These are phyloP conservation scores for Arthroderma uncinatum DNA, from an alignment of 2,329 filamentous ascomycete species.

Conservation along the genomic window DNA sequence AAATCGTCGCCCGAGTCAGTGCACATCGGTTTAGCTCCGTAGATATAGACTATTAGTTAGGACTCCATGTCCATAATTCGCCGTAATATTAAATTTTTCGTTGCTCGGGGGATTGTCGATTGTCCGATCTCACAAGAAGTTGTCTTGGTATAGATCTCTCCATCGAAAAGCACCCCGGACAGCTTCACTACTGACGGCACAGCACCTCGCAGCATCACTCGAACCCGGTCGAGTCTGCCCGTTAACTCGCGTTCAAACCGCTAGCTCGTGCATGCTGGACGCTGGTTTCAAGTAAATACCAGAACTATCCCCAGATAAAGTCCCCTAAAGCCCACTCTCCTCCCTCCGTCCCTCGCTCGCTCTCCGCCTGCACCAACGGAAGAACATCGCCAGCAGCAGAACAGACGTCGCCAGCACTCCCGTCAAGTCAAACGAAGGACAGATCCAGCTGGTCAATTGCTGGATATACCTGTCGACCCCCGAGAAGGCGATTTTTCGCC, in stretches of 20 bases:
- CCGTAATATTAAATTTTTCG: background rate
- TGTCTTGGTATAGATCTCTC: background rate
- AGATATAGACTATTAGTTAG: background rate
- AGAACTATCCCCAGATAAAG: background rate
- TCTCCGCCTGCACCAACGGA: background rate
- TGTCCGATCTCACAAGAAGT: background rate
- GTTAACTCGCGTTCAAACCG: background rate
- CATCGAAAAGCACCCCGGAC: background rate
- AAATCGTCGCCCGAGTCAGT: background rate
- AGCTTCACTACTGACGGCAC: no score
- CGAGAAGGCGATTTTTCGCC: no score
- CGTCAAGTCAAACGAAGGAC: no score
- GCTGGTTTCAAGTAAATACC: background rate
- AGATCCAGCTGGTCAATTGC: no score
- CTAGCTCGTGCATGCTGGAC: background rate
- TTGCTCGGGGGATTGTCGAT: background rate
- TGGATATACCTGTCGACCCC: no score
- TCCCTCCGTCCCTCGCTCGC: background rate
- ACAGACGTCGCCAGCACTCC: no score
- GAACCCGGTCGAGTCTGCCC: background rate
- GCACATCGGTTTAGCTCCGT: background rate
- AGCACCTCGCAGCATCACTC: no score
- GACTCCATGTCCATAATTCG: constrained; percentile 2
- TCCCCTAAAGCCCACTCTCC: background rate
- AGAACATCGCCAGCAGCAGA: no score